A percentile compares a stretch with the other conserved stretches of the same genome.
These are phyloP conservation scores for Agrocybe praecox DNA, from an alignment of 768 basidiomycete genomes.

Conservation along the genomic window DNA sequence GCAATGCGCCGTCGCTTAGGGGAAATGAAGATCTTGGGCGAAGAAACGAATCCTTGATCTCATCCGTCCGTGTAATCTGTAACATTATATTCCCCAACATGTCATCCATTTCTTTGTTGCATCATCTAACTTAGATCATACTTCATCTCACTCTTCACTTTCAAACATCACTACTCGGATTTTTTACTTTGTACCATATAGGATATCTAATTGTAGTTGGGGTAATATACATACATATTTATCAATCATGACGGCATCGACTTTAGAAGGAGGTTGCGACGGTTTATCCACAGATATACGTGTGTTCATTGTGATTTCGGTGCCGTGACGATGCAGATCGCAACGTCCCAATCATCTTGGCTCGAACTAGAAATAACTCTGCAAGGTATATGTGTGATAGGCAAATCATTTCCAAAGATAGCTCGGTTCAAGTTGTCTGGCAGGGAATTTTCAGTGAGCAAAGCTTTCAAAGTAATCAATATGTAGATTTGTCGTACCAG, in stretches of 20 bases:
- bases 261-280: no score
- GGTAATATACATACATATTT: no score
- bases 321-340: conserved; percentile 42
- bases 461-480: neutral
- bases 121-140: no score
- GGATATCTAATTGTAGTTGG: neutral
- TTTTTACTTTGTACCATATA: neutral
- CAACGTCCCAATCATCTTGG: conserved; percentile 56
- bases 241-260: no score
- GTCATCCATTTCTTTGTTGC: neutral
- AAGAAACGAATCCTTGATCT: conserved; percentile 54
- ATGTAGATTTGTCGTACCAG: conserved; percentile 29
- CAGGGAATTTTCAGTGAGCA: conserved; percentile 14
- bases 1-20: conserved; percentile 83
- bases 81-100: neutral
- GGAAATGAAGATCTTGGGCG: conserved; percentile 75
- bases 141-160: neutral
- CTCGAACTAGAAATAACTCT: conserved; percentile 44
- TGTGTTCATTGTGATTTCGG: neutral
- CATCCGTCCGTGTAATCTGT: neutral
- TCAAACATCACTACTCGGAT: neutral
- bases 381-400: conserved; percentile 56
- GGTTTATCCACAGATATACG: no score
- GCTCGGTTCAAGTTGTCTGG: conserved; percentile 15
- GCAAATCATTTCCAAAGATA: conserved; percentile 33